A percentile compares a stretch with the other conserved stretches of the same genome.
Conservation (phyloP, 805 yeast genomes). For the Candida ipomoeae region DNA sequence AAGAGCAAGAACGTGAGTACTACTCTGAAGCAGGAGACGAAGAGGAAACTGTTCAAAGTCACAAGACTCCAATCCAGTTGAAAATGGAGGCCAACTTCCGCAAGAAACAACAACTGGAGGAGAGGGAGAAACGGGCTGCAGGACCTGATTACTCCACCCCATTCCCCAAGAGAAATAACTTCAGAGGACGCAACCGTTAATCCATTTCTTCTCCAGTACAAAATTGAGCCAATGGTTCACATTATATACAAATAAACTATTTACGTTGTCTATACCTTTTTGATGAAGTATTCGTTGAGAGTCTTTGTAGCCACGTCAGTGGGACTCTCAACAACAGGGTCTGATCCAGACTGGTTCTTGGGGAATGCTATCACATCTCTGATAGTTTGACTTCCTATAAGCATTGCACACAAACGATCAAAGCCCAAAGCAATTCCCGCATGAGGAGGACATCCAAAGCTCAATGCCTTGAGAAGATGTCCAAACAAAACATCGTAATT, state of each 20-base stretch:
- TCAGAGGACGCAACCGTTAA: constrained; percentile 12
- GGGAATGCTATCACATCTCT: constrained; percentile 97
- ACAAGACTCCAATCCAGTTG: constrained; percentile 38
- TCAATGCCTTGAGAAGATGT: constrained; percentile 76
- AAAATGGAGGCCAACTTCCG: constrained; percentile 37
- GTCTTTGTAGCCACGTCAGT: constrained; percentile 50
- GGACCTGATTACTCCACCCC: constrained; percentile 16
- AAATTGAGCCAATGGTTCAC: neutral
- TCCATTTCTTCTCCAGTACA: neutral
- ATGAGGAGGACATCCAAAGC: constrained; percentile 96
- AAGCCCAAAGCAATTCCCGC: constrained; percentile 96
- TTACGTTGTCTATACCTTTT: constrained; percentile 4
- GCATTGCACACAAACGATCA: constrained; percentile 89
- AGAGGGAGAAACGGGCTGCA: constrained; percentile 22
- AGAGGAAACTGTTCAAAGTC: constrained; percentile 15
- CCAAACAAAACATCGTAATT: constrained; percentile 70
- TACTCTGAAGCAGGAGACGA: constrained; percentile 20
- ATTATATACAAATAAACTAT: neutral
- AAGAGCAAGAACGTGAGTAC: constrained; percentile 37
- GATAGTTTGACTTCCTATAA: constrained; percentile 70
- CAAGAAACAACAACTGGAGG: constrained; percentile 27
- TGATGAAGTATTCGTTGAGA: constrained; percentile 53
- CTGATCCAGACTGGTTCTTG: constrained; percentile 83
- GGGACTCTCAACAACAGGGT: constrained; percentile 86
- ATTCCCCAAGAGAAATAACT: constrained; percentile 8